Evolutionary conservation across 176 grass and related monocot species (phyloP), one percentile per base, ranked within the genome.

Genomic region (Bothriochloa decipiens): DNA sequence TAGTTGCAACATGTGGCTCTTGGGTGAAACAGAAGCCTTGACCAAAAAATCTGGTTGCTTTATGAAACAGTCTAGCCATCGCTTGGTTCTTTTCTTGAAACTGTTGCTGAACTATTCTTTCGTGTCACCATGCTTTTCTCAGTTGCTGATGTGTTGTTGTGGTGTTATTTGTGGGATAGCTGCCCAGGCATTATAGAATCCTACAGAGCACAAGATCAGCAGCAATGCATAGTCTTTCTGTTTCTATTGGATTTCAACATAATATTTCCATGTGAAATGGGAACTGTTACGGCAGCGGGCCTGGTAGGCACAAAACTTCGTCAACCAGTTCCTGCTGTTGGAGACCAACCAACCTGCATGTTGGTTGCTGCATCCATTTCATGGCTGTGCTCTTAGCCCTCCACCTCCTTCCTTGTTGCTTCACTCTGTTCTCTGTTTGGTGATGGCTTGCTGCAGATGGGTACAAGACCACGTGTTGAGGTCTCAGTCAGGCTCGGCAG

Each of bases 11-110:
- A 75, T 68, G 82, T 85, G 87, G 27, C 76, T 61, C 15, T 75
- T 49, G 81, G 32, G 60, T 84, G 60, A 82, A 89, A 69, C 81
- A 29, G 15, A 80, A 84, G n/a, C 33, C 23, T 76, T 64, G 70
- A 50, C 65, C 26, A 64, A 70, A 69, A 88, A 52, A 5, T 28
- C 35, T 75, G 22, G 41, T 69, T 29, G 63, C 25, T 65, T 65
- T 70, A 33, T 33, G 63, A 70, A 75, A 17, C 52, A 14, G 32
- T 75, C n/a, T 63, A 64, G 36, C 22, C 22, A 27, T 39, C 2
- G 15, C 60, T 57, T 67, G 0, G 8, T 28, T 79, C 36, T 13
- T 84, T 52, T 40, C 33, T 2, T 2, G 12, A 57, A 43, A 79
- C 36, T 84, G 58, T 80, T 74, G 16, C 46, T 28, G 9, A 41